Base-by-base conservation (phyloP, 352 stramenopile genomes). In the Phytophthora idaei region DNA sequence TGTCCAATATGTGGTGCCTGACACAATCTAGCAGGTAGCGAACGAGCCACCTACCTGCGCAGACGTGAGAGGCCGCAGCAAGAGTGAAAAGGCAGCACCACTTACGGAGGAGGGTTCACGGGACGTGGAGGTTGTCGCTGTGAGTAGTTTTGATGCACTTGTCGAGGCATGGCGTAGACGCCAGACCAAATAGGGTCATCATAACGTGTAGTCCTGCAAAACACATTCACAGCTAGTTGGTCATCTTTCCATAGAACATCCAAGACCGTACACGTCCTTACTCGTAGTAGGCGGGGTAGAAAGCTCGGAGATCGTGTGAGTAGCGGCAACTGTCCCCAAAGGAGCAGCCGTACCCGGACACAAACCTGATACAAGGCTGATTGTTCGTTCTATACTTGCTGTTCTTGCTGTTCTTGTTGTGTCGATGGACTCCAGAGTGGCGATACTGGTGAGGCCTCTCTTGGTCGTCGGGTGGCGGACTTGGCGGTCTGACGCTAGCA, bases 321-420 rank as follows among this genome's bases (percentile, higher is more conserved):
- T 79, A 94, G 44, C 64, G 83, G 57, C 86, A 94, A 12, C 74
- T 76, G 32, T 57, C 48, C 4, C 84, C 86, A 31, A 86, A 92
- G 3, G 28, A 34, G 37, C 86, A 94, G 5, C 50, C 75, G 17
- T 76, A 81, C 27, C 62, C 61, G 1, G 72, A 67, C 3, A 72
- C 28, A 53, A 89, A 90, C 47, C 81, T 81, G 6, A 78, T 61
- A 52, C 83, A 92, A 3, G 53, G 36, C 31, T 67, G 47, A 48
- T 34, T 47, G 2, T 57, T 29, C 32, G 71, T 69, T 57, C 58
- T 69, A n/a, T 46, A 47, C 31, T 73, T 79, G 41, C 56, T 28
- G 48, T 42, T 59, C 14, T 32, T 21, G 50, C 29, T 46, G 52
- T 28, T 21, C 21, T 21, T 50, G n/a, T 17, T 57, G 29, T 62